Evolutionary conservation across 2,329 filamentous ascomycete species (phyloP).

Genomic region (Fusarium sp.): DNA sequence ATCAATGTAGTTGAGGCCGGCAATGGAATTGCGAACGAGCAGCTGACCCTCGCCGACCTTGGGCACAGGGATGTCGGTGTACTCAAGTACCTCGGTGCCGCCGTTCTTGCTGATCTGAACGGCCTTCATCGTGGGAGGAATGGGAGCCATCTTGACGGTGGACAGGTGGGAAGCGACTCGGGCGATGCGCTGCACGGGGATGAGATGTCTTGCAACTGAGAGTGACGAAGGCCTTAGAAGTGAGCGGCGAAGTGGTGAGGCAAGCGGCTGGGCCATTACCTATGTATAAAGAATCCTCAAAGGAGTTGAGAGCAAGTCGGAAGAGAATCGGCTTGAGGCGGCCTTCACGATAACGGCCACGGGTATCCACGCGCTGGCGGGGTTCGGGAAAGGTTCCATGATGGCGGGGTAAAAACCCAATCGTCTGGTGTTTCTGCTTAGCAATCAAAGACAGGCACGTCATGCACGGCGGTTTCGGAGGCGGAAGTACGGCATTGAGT

Average conservation of each 20-base stretch:
- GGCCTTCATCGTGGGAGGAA: constrained; percentile 79
- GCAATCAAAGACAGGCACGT: neutral
- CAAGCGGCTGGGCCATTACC: constrained; percentile 30
- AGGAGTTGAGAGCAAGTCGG: constrained; percentile 2
- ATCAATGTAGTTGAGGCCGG: constrained; percentile 91
- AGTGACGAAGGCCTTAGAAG: constrained; percentile 28
- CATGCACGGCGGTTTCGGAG: constrained; percentile 1
- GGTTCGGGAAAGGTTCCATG: constrained; percentile 28
- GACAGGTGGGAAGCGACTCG: constrained; percentile 20
- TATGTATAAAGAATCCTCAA: neutral
- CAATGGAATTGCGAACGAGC: constrained; percentile 82
- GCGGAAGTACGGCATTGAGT: neutral
- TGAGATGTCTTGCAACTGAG: constrained; percentile 1
- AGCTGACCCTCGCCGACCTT: constrained; percentile 76
- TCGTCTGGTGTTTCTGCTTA: constrained; percentile 16
- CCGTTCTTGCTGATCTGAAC: constrained; percentile 72
- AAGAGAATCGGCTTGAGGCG: neutral
- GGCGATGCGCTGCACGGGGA: constrained; percentile 17
- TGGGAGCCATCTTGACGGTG: constrained; percentile 73
- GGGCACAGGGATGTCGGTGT: constrained; percentile 78
- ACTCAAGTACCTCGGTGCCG: constrained; percentile 78
- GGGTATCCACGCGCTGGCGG: constrained; percentile 17
- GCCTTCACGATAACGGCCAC: constrained; percentile 9
- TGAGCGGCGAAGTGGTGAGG: constrained; percentile 28
- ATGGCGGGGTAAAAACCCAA: constrained; percentile 42